Percentiles rank a stretch among this genome's conserved stretches.
Evolutionary conservation across 1,284 basidiomycete species (phyloP).

Genomic region (Athelia sp.): DNA sequence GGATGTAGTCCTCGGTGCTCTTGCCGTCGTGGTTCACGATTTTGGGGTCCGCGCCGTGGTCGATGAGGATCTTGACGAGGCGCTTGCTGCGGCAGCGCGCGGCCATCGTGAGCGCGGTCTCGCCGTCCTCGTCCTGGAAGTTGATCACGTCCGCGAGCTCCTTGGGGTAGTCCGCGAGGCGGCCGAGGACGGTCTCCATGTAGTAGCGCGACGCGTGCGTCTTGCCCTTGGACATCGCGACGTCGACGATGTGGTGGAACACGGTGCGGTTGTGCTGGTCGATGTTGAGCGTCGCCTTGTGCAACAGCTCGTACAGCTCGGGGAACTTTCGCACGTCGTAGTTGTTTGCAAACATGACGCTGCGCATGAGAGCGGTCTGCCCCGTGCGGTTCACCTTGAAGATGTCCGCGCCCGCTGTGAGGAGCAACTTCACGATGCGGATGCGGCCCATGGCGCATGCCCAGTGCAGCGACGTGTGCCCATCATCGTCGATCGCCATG

Average conservation of each 20-base stretch:
- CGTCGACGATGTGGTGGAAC: conserved; percentile 97
- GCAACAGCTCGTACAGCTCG: conserved; percentile 94
- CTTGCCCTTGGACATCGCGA: conserved; percentile 98
- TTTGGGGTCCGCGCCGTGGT: conserved; percentile 97
- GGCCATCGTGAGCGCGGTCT: conserved; percentile 96
- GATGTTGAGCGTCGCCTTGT: conserved; percentile 97
- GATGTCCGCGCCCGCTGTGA: conserved; percentile 94
- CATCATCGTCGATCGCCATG: conserved; percentile 97
- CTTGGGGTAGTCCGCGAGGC: conserved; percentile 92
- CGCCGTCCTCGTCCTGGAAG: conserved; percentile 98
- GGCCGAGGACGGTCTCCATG: conserved; percentile 92
- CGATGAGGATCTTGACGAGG: conserved; percentile 94
- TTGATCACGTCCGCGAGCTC: conserved; percentile 99
- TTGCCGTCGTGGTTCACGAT: conserved; percentile 94
- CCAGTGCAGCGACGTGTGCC: conserved; percentile 98
- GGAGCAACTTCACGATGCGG: conserved; percentile 91
- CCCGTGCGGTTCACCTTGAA: conserved; percentile 97
- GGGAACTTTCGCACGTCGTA: conserved; percentile 99
- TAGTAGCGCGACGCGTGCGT: conserved; percentile 98
- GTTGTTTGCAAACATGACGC: conserved; percentile 99
- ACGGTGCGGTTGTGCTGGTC: conserved; percentile 98
- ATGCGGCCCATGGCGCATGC: conserved; percentile 99
- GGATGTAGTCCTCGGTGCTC: conserved; percentile 97
- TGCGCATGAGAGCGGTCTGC: conserved; percentile 97
- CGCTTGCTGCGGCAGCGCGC: conserved; percentile 95